Percentiles rank a stretch among this genome's conserved stretches.
Conservation (phyloP, 345 rosid species). For the Pugionium cornutum region DNA sequence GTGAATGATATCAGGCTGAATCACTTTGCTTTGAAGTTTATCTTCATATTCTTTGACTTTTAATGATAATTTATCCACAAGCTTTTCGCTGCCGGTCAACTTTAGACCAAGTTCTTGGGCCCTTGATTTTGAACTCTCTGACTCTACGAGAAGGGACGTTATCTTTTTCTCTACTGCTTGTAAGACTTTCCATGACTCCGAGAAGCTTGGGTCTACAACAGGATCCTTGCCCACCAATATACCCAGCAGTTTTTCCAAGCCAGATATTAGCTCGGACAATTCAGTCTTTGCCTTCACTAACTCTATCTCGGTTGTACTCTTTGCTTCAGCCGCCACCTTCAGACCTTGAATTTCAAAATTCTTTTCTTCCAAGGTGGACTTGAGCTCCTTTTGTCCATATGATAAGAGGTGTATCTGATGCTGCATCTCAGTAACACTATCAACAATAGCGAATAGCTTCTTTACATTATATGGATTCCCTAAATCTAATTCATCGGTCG, state of each 20-base stretch:
- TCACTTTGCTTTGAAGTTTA: constrained; percentile 48
- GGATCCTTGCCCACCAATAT: constrained; percentile 50
- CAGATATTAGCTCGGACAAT: constrained; percentile 48
- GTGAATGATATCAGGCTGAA: constrained; percentile 58
- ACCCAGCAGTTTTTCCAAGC: constrained; percentile 56
- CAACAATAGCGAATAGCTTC: constrained; percentile 60
- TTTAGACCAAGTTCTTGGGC: constrained; percentile 62
- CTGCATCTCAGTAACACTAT: constrained; percentile 52
- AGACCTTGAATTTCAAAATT: constrained; percentile 62
- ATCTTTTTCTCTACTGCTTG: constrained; percentile 57
- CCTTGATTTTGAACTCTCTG: constrained; percentile 59
- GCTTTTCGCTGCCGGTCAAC: constrained; percentile 69
- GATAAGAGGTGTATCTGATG: constrained; percentile 54
- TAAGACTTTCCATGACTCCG: constrained; percentile 46
- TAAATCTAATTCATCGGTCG: constrained; percentile 43
- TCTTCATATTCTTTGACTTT: constrained; percentile 68
- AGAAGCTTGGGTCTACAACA: constrained; percentile 45
- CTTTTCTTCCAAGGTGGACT: constrained; percentile 51
- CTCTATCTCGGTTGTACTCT: constrained; percentile 41
- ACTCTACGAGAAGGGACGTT: constrained; percentile 51
- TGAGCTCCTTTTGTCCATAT: constrained; percentile 56
- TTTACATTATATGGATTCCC: constrained; percentile 47
- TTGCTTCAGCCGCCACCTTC: constrained; percentile 48
- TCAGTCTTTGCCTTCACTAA: constrained; percentile 55
- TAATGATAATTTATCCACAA: constrained; percentile 57